These are phyloP conservation scores for Pochonia chlamydosporia DNA, from an alignment of 2,329 filamentous ascomycete species.

Conservation along the genomic window DNA sequence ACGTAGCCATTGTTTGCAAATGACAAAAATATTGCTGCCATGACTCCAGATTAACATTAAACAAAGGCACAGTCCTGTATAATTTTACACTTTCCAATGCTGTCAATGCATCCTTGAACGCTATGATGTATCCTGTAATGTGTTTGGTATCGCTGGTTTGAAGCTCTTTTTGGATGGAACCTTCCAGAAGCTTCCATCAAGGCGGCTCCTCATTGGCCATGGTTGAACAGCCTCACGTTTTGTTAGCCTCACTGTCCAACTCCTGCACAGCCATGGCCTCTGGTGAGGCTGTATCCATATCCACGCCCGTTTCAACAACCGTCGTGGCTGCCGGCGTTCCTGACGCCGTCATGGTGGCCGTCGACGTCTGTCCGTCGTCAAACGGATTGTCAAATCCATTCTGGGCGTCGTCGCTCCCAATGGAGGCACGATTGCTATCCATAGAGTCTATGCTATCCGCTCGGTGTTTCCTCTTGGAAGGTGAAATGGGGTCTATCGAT, in stretches of 20 bases:
- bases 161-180: constrained; percentile 15
- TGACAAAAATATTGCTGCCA: too few relatives aligned
- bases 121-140: not conserved
- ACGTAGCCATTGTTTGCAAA: too few relatives aligned
- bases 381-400: constrained; percentile 25
- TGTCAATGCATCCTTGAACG: not conserved
- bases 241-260: constrained; percentile 8
- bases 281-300: constrained; percentile 6
- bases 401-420: constrained; percentile 32
- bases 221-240: not conserved
- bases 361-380: constrained; percentile 17
- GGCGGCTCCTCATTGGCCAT: not conserved
- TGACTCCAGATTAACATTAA: not conserved
- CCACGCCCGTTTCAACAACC: constrained; percentile 17
- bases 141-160: not conserved
- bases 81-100: not conserved
- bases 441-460: constrained; percentile 41
- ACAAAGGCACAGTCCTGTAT: not conserved
- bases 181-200: constrained; percentile 26
- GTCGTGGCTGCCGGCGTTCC: constrained; percentile 15
- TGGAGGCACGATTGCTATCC: constrained; percentile 38
- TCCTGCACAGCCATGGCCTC: constrained; percentile 1
- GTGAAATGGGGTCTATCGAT: constrained; percentile 34
- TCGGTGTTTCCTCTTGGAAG: constrained; percentile 40
- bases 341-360: constrained; percentile 1